Base-by-base conservation (phyloP, 139 green algal species). In the Prasinococcaceae sp. region DNA sequence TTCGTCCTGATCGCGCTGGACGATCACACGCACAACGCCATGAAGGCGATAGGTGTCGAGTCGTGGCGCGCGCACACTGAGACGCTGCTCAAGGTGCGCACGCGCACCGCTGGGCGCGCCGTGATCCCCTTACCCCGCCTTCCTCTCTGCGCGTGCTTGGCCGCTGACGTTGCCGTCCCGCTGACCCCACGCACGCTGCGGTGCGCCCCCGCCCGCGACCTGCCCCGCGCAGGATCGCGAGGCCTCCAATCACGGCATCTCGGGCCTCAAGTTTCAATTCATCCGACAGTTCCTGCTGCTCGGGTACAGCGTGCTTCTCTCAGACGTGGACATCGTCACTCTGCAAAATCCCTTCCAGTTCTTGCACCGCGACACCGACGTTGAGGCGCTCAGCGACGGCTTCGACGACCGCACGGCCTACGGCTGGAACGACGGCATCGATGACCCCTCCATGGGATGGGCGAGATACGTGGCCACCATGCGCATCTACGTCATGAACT, bases 1-100 rank as follows among this genome's bases (percentile, higher is more conserved):
- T 93, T 83, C 56, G 37, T 96, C 27, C 70, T 97, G 0, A 69
- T 95, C n/a, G 88, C 84, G 0, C 68, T 96, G 14, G 88, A 97
- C 55, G 36, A 78, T 14, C 58, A 89, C 71, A 80, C 58, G 68
- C 66, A 38, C 16, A 12, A 49, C n/a, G 42, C 42, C n/a, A 30
- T 23, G n/a, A 17, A 49, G 10, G 22, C n/a, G 16, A 25, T 49
- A 14, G 42, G 42, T 16, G 42, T 49, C 42, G 42, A 14, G n/a
- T 25, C 10, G n/a, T 49, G 42, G 42, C 12, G 42, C 12, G 16
- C 10, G n/a, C n/a, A n/a, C n/a, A n/a, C n/a, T n/a, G n/a, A n/a
- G n/a, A n/a, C n/a, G n/a, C n/a, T n/a, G n/a, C n/a, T n/a, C n/a
- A n/a, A n/a, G n/a, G n/a, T n/a, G n/a, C n/a, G n/a, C n/a, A n/a